Percentiles rank a stretch among this genome's conserved stretches.
Conservation (phyloP, 1,284 basidiomycete genomes). For the Salmacisia buchloeana region DNA sequence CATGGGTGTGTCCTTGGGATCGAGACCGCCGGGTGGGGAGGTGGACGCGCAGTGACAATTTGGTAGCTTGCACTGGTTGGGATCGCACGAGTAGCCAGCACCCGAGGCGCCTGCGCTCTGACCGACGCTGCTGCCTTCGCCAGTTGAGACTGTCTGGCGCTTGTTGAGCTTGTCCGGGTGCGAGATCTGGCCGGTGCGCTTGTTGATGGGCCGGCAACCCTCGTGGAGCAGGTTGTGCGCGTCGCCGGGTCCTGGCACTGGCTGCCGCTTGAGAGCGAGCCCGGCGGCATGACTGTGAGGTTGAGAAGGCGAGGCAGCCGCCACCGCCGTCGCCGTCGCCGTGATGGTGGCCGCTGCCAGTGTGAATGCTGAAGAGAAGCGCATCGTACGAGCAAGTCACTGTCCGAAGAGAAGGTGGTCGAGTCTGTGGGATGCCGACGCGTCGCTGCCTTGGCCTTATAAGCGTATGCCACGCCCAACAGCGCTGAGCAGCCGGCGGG, state of each 20-base stretch:
- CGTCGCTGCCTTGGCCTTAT: too few relatives aligned
- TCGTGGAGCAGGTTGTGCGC: constrained; percentile 21
- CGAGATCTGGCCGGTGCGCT: constrained; percentile 10
- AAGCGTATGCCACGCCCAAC: too few relatives aligned
- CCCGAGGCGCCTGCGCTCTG: constrained; percentile 30
- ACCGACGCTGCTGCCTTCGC: constrained; percentile 27
- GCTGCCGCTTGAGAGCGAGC: not conserved
- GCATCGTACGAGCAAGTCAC: too few relatives aligned
- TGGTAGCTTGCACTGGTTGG: constrained; percentile 33
- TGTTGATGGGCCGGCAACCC: constrained; percentile 24
- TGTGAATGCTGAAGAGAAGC: too few relatives aligned
- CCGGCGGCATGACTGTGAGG: not conserved
- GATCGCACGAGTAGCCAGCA: constrained; percentile 39
- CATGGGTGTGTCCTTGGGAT: constrained; percentile 46
- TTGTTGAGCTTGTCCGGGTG: too few relatives aligned
- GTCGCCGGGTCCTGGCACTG: constrained; percentile 12
- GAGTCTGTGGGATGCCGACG: too few relatives aligned
- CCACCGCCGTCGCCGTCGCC: too few relatives aligned
- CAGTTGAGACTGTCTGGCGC: constrained; percentile 18
- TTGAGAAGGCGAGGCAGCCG: not conserved
- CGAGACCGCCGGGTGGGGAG: constrained; percentile 39
- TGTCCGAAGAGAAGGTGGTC: too few relatives aligned
- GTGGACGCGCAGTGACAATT: constrained; percentile 40
- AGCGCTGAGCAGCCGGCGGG: too few relatives aligned
- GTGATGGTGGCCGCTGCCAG: too few relatives aligned